Base-by-base conservation (phyloP, 345 rosid species). In the Mangifera indica region DNA sequence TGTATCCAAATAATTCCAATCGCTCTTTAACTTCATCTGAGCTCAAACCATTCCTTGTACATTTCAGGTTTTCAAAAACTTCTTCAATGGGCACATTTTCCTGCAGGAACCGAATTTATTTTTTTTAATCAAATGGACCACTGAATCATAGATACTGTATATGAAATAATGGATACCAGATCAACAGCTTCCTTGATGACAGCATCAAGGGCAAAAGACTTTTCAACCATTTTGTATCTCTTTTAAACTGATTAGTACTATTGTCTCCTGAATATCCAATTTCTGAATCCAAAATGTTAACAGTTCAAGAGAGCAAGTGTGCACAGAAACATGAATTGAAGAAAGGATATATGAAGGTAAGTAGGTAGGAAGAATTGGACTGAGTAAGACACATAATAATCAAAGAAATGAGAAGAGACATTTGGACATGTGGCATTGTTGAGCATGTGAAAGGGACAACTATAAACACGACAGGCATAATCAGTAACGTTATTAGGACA, bases 1-100 rank as follows among this genome's bases (percentile, higher is more conserved):
- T 87, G 81, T 82, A 81, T 66, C 91, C 91, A 64, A 87, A 87
- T 68, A 87, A 60, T 40, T 72, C 74, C 83, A 87, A 73, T 58
- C 87, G 52, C 77, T 83, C 76, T 53, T 74, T 77, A 15, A 77
- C 83, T 57, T 72, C 86, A 60, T 74, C 62, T 13, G 81, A 51
- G 60, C 29, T 81, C 66, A 87, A 63, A 4, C 91, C 91, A 53
- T 80, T 75, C 76, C 79, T 79, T 11, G 86, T 82, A 34, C 87
- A 83, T 74, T 84, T 81, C 7, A 82, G 74, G 67, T 81, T 79
- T 34, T 82, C 76, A 58, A 87, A 84, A 71, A 85, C 89, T 70
- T 85, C 89, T 72, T 84, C 84, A 32, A 85, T 69, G 9, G 87
- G 86, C 11, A 82, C 73, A 65, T 84, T 80, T 68, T 87, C 91